Conservation (phyloP, 441 rosid species). For the Macaranga tanarius region DNA sequence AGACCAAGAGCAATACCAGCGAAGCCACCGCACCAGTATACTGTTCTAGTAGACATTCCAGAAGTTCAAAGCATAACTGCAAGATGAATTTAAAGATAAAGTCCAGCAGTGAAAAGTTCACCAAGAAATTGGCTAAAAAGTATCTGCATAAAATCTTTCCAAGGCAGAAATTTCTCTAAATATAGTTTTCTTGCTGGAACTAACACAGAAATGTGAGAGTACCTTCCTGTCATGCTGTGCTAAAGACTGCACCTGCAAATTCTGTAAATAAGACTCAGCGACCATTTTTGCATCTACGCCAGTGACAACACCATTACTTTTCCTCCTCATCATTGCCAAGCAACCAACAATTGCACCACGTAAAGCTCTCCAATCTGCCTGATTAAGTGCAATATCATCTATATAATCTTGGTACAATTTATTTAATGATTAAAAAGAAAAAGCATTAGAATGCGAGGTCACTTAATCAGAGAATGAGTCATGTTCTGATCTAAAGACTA, state of each 20-base stretch:
- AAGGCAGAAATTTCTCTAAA: not conserved
- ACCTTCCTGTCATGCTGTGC: conserved; percentile 81
- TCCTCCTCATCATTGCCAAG: conserved; percentile 73
- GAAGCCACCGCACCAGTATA: conserved; percentile 50
- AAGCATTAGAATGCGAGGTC: not conserved
- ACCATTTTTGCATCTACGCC: conserved; percentile 60
- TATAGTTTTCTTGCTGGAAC: not conserved
- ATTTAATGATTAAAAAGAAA: conserved; percentile 2
- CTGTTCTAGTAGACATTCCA: conserved; percentile 69
- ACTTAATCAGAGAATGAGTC: not conserved
- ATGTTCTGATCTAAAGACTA: not conserved
- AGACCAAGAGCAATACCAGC: conserved; percentile 48
- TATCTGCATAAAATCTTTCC: conserved; percentile 6
- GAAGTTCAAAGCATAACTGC: conserved; percentile 87
- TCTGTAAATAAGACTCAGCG: conserved; percentile 48
- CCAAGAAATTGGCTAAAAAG: conserved; percentile 6
- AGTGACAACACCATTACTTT: conserved; percentile 47
- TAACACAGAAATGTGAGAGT: not conserved
- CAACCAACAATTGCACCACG: conserved; percentile 94
- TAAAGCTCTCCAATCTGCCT: conserved; percentile 94
- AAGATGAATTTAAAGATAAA: conserved; percentile 28
- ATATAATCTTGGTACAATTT: conserved; percentile 28
- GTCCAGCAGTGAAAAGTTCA: conserved; percentile 24
- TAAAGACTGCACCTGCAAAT: conserved; percentile 75
- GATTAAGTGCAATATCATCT: conserved; percentile 41